Conservation (phyloP, 2,329 filamentous ascomycete species). For the Chrysosphaeria jannelii region DNA sequence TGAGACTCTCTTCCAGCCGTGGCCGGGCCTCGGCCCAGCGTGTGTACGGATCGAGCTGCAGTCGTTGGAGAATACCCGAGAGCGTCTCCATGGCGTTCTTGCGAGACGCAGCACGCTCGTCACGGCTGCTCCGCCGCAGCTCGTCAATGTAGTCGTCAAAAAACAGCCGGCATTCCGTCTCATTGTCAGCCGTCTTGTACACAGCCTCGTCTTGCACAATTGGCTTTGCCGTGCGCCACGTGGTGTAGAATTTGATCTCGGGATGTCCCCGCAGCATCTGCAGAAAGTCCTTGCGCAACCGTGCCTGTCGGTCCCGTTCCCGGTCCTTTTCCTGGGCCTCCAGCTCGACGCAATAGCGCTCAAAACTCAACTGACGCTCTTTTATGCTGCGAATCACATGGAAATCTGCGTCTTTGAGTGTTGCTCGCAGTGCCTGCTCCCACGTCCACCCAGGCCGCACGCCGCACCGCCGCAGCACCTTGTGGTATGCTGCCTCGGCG, state of each 20-base stretch:
- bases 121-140: slow-evolving; percentile 51
- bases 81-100: slow-evolving; percentile 68
- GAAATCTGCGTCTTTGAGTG: slow-evolving; percentile 76
- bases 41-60: slow-evolving; percentile 77
- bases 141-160: slow-evolving; percentile 82
- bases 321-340: slow-evolving; percentile 79
- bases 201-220: slow-evolving; percentile 90
- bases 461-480: slow-evolving; percentile 56
- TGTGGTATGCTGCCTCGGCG: slow-evolving; percentile 76
- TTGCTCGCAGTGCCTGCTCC: slow-evolving; percentile 63
- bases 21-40: slow-evolving; percentile 77
- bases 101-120: slow-evolving; percentile 39
- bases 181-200: slow-evolving; percentile 70
- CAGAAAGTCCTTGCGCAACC: slow-evolving; percentile 77
- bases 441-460: slow-evolving; percentile 82
- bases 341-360: slow-evolving; percentile 80
- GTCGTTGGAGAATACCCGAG: slow-evolving; percentile 41
- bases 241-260: slow-evolving; percentile 88
- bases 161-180: slow-evolving; percentile 60
- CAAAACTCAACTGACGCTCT: slow-evolving; percentile 70
- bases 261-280: slow-evolving; percentile 90
- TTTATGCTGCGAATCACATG: slow-evolving; percentile 77
- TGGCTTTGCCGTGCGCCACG: slow-evolving; percentile 83
- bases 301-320: slow-evolving; percentile 73
- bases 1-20: slow-evolving; percentile 62